Evolutionary conservation across 345 rosid genomes (phyloP).

Genomic region (Acer yangbiense): DNA sequence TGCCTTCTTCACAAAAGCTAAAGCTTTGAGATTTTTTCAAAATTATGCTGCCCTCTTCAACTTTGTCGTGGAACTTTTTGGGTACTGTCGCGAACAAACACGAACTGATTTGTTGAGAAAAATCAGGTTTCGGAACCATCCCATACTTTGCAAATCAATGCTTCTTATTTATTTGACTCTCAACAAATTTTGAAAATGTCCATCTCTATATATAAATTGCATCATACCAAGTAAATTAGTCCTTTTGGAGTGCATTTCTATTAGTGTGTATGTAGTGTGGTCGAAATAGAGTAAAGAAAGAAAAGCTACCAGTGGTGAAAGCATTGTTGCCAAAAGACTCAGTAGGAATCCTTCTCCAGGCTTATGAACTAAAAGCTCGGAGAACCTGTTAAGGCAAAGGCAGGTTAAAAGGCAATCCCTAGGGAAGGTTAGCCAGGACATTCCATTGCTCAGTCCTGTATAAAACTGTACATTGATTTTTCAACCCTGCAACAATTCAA

Average conservation of each 20-base stretch:
- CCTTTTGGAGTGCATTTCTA: not conserved
- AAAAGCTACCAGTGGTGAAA: slow-evolving; percentile 40
- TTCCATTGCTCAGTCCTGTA: slow-evolving; percentile 48
- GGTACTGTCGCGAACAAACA: slow-evolving; percentile 33
- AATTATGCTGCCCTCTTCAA: slow-evolving; percentile 47
- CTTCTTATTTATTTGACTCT: slow-evolving; percentile 32
- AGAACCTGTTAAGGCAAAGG: slow-evolving; percentile 44
- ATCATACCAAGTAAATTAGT: not conserved
- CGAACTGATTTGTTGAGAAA: slow-evolving; percentile 30
- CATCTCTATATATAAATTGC: slow-evolving; percentile 31
- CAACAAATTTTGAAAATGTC: slow-evolving; percentile 38
- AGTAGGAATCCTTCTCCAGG: slow-evolving; percentile 48
- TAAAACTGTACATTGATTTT: slow-evolving; percentile 40
- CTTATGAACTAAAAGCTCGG: slow-evolving; percentile 52
- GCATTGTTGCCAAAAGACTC: slow-evolving; percentile 36
- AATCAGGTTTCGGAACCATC: slow-evolving; percentile 47
- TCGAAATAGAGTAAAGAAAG: not conserved
- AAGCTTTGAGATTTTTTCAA: slow-evolving; percentile 41
- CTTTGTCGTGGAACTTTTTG: slow-evolving; percentile 32
- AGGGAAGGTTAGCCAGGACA: slow-evolving; percentile 42
- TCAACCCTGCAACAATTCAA: no score
- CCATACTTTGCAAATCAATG: slow-evolving; percentile 35
- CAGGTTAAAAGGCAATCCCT: slow-evolving; percentile 38
- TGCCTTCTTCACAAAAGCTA: slow-evolving; percentile 35
- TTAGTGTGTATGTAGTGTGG: not conserved